phyloP scores from a whole-genome alignment of 2,329 filamentous ascomycete species.

The Apiospora rasikravindrae region DNA sequence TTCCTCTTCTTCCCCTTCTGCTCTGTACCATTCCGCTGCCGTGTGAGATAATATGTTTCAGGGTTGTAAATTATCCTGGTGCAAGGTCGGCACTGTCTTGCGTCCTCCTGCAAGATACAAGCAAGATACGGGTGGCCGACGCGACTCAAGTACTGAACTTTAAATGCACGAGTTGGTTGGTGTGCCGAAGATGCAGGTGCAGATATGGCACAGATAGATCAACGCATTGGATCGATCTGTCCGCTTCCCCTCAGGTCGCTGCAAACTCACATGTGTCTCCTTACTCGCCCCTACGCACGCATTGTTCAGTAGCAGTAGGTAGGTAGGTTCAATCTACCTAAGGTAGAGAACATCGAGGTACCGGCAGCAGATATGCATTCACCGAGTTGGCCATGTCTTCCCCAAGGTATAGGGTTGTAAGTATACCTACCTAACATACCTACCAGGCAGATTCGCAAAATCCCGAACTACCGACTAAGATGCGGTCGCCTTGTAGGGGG shows the following conservation, averaged over 20 bases:
- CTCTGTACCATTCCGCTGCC: neutral
- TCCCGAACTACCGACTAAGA: neutral
- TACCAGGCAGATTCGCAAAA: neutral
- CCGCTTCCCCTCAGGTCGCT: neutral
- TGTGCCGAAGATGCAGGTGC: slow-evolving; percentile 6
- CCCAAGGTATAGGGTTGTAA: neutral
- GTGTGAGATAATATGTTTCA: slow-evolving; percentile 4
- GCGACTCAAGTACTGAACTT: slow-evolving; percentile 14
- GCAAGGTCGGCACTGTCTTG: neutral
- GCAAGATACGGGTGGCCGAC: slow-evolving; percentile 3
- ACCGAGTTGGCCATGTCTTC: neutral
- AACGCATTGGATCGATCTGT: neutral
- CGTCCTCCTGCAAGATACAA: neutral
- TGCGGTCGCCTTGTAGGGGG: neutral
- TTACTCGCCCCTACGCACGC: neutral
- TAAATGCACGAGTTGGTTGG: slow-evolving; percentile 5
- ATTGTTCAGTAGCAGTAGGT: neutral
- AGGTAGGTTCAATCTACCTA: neutral
- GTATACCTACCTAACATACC: neutral
- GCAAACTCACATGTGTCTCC: neutral
- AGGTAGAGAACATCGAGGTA: neutral
- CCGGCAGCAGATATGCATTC: neutral
- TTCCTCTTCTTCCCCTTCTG: neutral
- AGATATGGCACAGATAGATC: neutral
- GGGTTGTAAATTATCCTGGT: slow-evolving; percentile 4